These are phyloP conservation scores for Podospora pseudopauciseta DNA, from an alignment of 495 filamentous ascomycete species.

Conservation along the genomic window DNA sequence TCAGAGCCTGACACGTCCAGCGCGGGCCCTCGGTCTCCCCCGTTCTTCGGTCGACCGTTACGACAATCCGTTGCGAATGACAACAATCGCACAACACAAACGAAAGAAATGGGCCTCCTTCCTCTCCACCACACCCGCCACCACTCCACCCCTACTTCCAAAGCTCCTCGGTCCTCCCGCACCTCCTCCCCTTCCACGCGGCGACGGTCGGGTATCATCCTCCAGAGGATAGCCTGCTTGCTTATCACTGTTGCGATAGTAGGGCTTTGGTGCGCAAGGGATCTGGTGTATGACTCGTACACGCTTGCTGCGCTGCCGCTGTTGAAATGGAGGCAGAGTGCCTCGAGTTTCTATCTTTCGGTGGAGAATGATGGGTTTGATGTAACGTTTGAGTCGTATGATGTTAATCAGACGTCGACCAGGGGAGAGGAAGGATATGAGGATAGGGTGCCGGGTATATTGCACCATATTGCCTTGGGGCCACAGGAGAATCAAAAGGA, in stretches of 20 bases:
- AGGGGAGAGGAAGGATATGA: slow-evolving; percentile 19
- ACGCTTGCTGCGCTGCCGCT: slow-evolving; percentile 31
- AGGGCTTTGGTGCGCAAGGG: slow-evolving; percentile 12
- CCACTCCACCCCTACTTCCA: background rate
- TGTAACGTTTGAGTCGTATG: slow-evolving; percentile 40
- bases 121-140: background rate
- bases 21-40: background rate
- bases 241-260: background rate
- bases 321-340: slow-evolving; percentile 27
- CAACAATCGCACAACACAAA: background rate
- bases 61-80: background rate
- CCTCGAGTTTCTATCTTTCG: slow-evolving; percentile 30
- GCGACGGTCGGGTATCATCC: background rate
- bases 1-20: too few relatives aligned
- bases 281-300: slow-evolving; percentile 24
- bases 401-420: slow-evolving; percentile 27
- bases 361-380: slow-evolving; percentile 35
- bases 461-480: slow-evolving; percentile 41
- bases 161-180: background rate
- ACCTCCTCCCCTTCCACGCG: background rate
- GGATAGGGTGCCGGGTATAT: slow-evolving; percentile 35
- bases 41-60: background rate
- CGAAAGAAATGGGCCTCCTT: background rate
- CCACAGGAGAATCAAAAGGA: slow-evolving; percentile 17
- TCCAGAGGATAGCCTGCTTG: slow-evolving; percentile 4